Base-by-base conservation (phyloP, 2,329 filamentous ascomycete genomes). In the Fusarium mexicanum region DNA sequence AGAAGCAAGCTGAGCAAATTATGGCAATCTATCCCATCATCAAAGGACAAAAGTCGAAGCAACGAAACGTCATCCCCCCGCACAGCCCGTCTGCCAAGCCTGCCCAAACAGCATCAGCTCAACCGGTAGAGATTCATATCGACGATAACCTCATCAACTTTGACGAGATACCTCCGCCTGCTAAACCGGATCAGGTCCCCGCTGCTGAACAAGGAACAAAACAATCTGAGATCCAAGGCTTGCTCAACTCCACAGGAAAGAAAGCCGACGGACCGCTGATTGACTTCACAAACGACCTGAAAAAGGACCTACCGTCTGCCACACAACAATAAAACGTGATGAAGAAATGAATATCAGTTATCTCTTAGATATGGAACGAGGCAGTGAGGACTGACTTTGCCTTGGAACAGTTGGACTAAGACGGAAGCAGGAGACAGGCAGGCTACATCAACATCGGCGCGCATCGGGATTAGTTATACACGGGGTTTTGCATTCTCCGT, bases 21-120 rank as follows among this genome's bases (percentile, higher is more conserved):
- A 87, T 97, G 77, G 88, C 93, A 31, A 95, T 98, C 67, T 93
- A 94, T 60, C 94, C 96, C 4, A 93, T 99, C 68, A 80, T 98
- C 33, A 90, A 90, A 44, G 95, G 94, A 38, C 94, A 98, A 81
- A 90, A 88, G 76, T 81, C 85, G 31, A 83, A 84, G 47, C 83
- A 87, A 62, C 85, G 87, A 80, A 88, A 89, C 75, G 80, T 87
- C 72, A 90, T 92, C 65, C 88, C 91, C 69, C 85, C 88, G 8
- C 77, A 73, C 63, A 78, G 67, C 79, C 68, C 73, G 33, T 51
- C 71, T 40, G 43, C 71, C 20, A 69, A 67, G n/a, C 55, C 61
- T 35, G 43, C 59, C 24, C 64, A 75, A 43, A 40, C 66, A 51
- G 47, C 53, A 35, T 37, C 67, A 51, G 48, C 38, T 84, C 61